phyloP scores from a whole-genome alignment of 2,329 filamentous ascomycete species.

The Penicillium sp. region DNA sequence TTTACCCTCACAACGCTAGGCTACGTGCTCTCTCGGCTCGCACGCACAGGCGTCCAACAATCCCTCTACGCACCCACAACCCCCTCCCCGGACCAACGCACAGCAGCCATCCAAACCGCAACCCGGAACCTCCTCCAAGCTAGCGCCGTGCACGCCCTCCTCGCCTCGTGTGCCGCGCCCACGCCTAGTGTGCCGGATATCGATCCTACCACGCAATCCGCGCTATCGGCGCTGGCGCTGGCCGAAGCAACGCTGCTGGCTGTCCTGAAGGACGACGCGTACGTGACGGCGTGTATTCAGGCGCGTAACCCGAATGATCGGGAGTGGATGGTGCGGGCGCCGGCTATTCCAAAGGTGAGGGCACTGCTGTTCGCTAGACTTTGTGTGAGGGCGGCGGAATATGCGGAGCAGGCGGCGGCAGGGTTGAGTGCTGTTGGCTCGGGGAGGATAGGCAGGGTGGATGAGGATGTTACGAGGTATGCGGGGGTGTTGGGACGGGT shows the following conservation, averaged over 20 bases:
- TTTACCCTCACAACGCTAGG: constrained; percentile 78
- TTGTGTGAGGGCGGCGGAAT: constrained; percentile 84
- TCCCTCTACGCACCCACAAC: constrained; percentile 67
- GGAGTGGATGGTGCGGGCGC: constrained; percentile 96
- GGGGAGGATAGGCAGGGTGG: constrained; percentile 46
- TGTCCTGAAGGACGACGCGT: constrained; percentile 92
- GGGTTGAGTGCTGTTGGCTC: constrained; percentile 47
- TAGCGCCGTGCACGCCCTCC: constrained; percentile 73
- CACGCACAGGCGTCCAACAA: constrained; percentile 70
- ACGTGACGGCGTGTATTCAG: constrained; percentile 78
- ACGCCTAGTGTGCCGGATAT: constrained; percentile 48
- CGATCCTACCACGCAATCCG: constrained; percentile 44
- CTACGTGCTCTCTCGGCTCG: constrained; percentile 71
- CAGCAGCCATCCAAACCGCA: constrained; percentile 68
- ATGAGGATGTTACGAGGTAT: constrained; percentile 70
- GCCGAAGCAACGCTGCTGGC: constrained; percentile 89
- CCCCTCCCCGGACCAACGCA: constrained; percentile 68
- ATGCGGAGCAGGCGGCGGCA: constrained; percentile 71
- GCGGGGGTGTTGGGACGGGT: constrained; percentile 73
- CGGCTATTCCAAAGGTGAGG: constrained; percentile 83
- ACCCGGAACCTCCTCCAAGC: constrained; percentile 78
- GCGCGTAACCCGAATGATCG: constrained; percentile 78
- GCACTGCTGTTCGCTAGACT: constrained; percentile 85
- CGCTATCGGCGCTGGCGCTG: constrained; percentile 62
- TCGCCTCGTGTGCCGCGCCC: constrained; percentile 53